phyloP scores from a whole-genome alignment of 164 flowering plant species.

The Brasenia schreberi region DNA sequence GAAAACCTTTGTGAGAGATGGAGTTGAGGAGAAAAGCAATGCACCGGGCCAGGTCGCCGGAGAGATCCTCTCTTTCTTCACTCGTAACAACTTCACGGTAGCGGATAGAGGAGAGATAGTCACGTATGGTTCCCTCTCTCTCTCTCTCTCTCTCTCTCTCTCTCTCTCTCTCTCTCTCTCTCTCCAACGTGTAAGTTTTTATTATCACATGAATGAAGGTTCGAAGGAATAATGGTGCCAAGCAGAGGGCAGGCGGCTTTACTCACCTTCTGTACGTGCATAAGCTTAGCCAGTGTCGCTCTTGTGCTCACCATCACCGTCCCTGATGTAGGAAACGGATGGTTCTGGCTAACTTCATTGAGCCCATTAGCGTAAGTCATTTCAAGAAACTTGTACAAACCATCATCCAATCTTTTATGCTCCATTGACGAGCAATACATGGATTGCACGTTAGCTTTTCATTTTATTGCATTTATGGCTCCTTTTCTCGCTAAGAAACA shows the following conservation, averaged over 20 bases:
- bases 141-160: neutral
- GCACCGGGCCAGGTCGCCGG: constrained; percentile 70
- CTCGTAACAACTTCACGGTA: constrained; percentile 79
- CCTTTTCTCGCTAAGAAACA: neutral
- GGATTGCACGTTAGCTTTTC: neutral
- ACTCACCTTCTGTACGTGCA: constrained; percentile 90
- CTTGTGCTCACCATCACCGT: constrained; percentile 85
- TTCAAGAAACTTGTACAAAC: neutral
- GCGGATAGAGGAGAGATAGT: constrained; percentile 79
- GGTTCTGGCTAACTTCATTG: constrained; percentile 69
- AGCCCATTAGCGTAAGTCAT: constrained; percentile 84
- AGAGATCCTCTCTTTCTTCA: constrained; percentile 82
- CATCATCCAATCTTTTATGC: neutral
- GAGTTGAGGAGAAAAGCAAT: constrained; percentile 28
- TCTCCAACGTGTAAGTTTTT: neutral
- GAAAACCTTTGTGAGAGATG: constrained; percentile 60
- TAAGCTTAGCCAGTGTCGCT: constrained; percentile 84
- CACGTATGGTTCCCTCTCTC: constrained; percentile 32
- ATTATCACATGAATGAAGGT: constrained; percentile 24
- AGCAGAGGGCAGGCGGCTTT: constrained; percentile 92
- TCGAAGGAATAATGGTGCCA: constrained; percentile 90
- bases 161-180: neutral
- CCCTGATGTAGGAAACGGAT: constrained; percentile 76
- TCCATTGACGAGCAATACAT: neutral
- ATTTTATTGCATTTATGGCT: neutral